Evolutionary conservation across 169 alveolate genomes (phyloP).

Genomic region (Plasmodium billcollinsi): DNA sequence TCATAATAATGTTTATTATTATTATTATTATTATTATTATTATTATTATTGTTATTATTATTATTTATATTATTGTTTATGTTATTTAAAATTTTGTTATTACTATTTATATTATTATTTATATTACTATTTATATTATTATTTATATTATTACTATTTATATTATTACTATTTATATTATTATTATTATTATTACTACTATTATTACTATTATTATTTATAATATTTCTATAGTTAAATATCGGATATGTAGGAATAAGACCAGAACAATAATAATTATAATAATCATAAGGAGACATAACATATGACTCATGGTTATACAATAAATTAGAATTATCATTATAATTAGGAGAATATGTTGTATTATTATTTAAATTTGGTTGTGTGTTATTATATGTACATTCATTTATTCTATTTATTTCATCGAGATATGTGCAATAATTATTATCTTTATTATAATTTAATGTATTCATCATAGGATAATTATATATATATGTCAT

Average conservation of each 20-base stretch:
- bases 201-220: constrained; percentile 5
- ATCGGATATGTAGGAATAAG: constrained; percentile 26
- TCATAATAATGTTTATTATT: not conserved
- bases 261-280: constrained; percentile 22
- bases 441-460: constrained; percentile 28
- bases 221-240: constrained; percentile 9
- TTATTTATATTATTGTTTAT: constrained; percentile 3
- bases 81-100: too few species aligned
- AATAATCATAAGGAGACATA: constrained; percentile 16
- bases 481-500: constrained; percentile 1
- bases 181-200: not conserved
- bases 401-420: constrained; percentile 19
- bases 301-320: constrained; percentile 12
- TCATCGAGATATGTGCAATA: constrained; percentile 13
- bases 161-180: constrained; percentile 2
- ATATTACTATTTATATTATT: too few species aligned
- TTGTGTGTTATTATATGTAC: not conserved
- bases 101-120: too few species aligned
- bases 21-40: constrained; percentile 3
- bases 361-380: not conserved
- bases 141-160: not conserved
- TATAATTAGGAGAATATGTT: constrained; percentile 18
- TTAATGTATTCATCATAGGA: constrained; percentile 15
- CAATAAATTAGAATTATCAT: constrained; percentile 10
- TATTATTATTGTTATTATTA: not conserved